Conservation (phyloP, 2,329 filamentous ascomycete species). For the Diaporthe vaccinii region DNA sequence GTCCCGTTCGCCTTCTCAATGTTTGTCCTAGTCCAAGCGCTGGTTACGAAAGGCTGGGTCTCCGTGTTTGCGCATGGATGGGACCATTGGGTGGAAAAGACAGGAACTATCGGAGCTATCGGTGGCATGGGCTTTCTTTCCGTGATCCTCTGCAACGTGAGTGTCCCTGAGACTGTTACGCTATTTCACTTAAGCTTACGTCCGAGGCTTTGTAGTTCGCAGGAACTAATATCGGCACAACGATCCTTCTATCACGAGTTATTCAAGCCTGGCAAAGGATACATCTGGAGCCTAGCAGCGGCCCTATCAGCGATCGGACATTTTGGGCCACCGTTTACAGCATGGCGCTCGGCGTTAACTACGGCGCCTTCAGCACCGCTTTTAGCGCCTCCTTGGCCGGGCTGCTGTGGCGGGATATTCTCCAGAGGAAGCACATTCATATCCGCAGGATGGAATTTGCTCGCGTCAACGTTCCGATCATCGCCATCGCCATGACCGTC, state of each 20-base stretch:
- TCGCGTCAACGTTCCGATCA: constrained; percentile 77
- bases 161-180: constrained; percentile 59
- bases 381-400: constrained; percentile 81
- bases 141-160: constrained; percentile 79
- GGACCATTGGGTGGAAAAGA: constrained; percentile 79
- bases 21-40: constrained; percentile 80
- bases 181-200: constrained; percentile 56
- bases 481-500: constrained; percentile 76
- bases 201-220: constrained; percentile 68
- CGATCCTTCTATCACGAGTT: constrained; percentile 78
- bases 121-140: constrained; percentile 82
- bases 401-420: constrained; percentile 79
- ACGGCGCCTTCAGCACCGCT: constrained; percentile 79
- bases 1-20: constrained; percentile 80
- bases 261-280: constrained; percentile 78
- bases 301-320: constrained; percentile 71
- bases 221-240: constrained; percentile 84
- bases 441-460: constrained; percentile 76
- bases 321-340: constrained; percentile 82
- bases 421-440: constrained; percentile 75
- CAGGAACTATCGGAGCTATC: constrained; percentile 76
- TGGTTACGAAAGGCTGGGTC: constrained; percentile 82
- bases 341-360: constrained; percentile 83
- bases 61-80: constrained; percentile 80
- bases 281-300: constrained; percentile 53